Conservation (phyloP, 1,139 yeast genomes). For the Arxiozyma bovina region DNA sequence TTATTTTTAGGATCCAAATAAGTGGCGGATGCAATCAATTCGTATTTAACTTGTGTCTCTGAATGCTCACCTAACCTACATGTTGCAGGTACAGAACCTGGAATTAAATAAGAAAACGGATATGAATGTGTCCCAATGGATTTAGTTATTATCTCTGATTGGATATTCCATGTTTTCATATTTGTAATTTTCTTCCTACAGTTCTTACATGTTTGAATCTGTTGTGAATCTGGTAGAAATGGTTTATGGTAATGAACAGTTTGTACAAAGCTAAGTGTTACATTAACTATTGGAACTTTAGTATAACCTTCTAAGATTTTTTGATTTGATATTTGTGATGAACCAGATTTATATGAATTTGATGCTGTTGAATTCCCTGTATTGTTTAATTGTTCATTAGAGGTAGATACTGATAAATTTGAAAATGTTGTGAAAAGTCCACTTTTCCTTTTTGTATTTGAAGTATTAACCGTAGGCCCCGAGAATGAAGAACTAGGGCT, state of each 20-base stretch:
- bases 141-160: conserved; percentile 48
- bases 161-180: conserved; percentile 83
- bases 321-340: conserved; percentile 8
- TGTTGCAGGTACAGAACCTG: conserved; percentile 86
- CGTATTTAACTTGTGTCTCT: conserved; percentile 57
- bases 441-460: conserved; percentile 11
- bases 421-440: conserved; percentile 12
- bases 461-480: background rate
- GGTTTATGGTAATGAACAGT: conserved; percentile 58
- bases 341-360: background rate
- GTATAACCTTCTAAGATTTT: conserved; percentile 21
- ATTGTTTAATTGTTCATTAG: background rate
- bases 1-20: conserved; percentile 31
- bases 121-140: conserved; percentile 68
- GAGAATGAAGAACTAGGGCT: background rate
- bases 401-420: conserved; percentile 10
- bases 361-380: background rate
- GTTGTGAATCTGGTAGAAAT: conserved; percentile 45
- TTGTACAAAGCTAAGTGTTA: conserved; percentile 61
- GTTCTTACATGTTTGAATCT: conserved; percentile 45
- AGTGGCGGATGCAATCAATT: conserved; percentile 55
- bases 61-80: conserved; percentile 51
- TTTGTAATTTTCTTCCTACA: conserved; percentile 50
- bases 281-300: conserved; percentile 41
- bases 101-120: conserved; percentile 87